Evolutionary conservation across 106 monocot genomes (phyloP).

Genomic region (Dioscorea zingiberensis): DNA sequence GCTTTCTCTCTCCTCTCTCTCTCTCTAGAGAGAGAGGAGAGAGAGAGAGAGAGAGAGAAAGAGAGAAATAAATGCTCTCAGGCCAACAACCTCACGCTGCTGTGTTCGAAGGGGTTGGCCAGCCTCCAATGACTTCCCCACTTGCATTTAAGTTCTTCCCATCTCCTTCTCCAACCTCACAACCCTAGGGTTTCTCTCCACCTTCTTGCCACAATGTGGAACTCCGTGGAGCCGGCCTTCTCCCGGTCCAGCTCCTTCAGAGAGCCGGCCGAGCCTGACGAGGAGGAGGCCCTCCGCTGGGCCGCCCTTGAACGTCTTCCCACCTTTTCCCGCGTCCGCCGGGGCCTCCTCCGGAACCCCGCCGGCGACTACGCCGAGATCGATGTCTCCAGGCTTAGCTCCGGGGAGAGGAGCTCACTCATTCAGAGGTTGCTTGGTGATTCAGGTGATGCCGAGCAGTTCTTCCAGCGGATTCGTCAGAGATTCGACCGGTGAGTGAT

Average conservation of each 20-base stretch:
- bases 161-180: not conserved
- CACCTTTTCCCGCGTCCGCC: slow-evolving; percentile 48
- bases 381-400: slow-evolving; percentile 48
- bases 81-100: slow-evolving; percentile 28
- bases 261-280: slow-evolving; percentile 29
- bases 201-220: slow-evolving; percentile 51
- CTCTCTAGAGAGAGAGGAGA: slow-evolving; percentile 3
- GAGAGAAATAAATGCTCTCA: slow-evolving; percentile 26
- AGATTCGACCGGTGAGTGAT: slow-evolving; percentile 79
- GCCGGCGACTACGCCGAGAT: slow-evolving; percentile 44
- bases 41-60: slow-evolving; percentile 11
- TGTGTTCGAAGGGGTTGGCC: not conserved
- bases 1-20: not conserved
- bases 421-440: slow-evolving; percentile 74
- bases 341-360: slow-evolving; percentile 43
- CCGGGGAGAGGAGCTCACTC: slow-evolving; percentile 46
- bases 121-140: slow-evolving; percentile 1
- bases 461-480: slow-evolving; percentile 64
- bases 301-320: slow-evolving; percentile 92
- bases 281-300: slow-evolving; percentile 84
- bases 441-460: slow-evolving; percentile 48
- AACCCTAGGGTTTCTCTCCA: not conserved
- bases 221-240: slow-evolving; percentile 51
- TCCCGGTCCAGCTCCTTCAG: slow-evolving; percentile 73
- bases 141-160: slow-evolving; percentile 8